A percentile compares a stretch with the other conserved stretches of the same genome.
Conservation (phyloP, 2,329 filamentous ascomycete species). For the Cladosporium sp. region DNA sequence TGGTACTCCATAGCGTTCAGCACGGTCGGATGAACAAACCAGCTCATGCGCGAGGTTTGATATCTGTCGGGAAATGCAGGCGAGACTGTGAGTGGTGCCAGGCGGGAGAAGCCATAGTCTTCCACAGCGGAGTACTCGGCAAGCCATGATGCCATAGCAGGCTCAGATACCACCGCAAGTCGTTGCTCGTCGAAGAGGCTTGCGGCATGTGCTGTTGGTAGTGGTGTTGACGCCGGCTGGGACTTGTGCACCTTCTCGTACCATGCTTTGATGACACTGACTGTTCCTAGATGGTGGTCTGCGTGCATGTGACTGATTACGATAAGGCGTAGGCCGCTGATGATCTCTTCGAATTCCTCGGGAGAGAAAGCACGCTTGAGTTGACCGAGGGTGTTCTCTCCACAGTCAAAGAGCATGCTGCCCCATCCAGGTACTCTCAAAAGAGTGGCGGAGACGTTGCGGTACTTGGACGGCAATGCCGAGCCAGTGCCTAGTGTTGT, state of each 20-base stretch:
- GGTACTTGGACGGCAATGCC: constrained; percentile 85
- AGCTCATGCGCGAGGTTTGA: constrained; percentile 34
- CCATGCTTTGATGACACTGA: constrained; percentile 82
- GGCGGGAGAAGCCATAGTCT: constrained; percentile 68
- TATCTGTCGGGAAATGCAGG: constrained; percentile 31
- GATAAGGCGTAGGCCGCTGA: constrained; percentile 77
- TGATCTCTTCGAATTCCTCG: constrained; percentile 66
- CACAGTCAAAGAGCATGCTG: constrained; percentile 88
- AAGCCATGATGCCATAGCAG: constrained; percentile 73
- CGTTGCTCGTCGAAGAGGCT: constrained; percentile 5
- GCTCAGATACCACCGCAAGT: constrained; percentile 69
- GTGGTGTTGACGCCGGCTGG: constrained; percentile 30
- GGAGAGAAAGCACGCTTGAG: constrained; percentile 71
- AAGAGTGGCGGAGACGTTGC: constrained; percentile 89
- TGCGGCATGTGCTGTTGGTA: constrained; percentile 1
- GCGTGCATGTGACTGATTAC: constrained; percentile 97
- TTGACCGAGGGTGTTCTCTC: constrained; percentile 90
- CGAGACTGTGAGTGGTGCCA: constrained; percentile 53
- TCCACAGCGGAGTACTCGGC: constrained; percentile 78
- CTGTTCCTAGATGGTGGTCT: constrained; percentile 88
- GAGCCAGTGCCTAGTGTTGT: constrained; percentile 90
- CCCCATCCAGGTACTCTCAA: constrained; percentile 81
- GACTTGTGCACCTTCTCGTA: constrained; percentile 58
- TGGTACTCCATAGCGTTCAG: constrained; percentile 26
- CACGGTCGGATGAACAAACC: constrained; percentile 36